Conservation (phyloP, 2,329 filamentous ascomycete genomes). For the Fusarium redolens region DNA sequence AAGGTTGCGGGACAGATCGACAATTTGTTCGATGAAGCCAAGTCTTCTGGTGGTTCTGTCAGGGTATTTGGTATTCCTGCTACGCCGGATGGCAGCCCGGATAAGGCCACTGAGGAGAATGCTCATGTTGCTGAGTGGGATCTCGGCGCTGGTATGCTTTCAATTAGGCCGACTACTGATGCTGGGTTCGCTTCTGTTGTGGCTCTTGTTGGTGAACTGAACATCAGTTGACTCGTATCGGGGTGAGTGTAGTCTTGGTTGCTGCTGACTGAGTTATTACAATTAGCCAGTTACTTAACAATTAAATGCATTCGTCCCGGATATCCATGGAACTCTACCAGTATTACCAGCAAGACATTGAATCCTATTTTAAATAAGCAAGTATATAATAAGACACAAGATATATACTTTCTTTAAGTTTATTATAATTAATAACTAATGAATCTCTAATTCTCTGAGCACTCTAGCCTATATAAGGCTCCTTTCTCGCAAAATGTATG, state of each 20-base stretch:
- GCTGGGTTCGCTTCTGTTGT: conserved; percentile 36
- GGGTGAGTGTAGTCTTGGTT: neutral
- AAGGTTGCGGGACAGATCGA: conserved; percentile 1
- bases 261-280: neutral
- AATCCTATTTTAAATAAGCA: neutral
- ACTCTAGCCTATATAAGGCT: neutral
- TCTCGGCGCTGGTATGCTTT: conserved; percentile 2
- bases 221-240: conserved; percentile 12
- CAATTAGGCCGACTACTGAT: conserved; percentile 20
- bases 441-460: too few relatives aligned
- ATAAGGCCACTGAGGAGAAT: conserved; percentile 29
- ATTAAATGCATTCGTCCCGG: neutral
- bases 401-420: neutral
- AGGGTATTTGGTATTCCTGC: conserved; percentile 33
- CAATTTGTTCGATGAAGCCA: conserved; percentile 20
- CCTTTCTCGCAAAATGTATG: neutral
- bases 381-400: neutral
- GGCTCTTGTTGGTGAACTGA: conserved; percentile 32
- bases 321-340: neutral
- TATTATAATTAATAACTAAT: too few relatives aligned
- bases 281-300: neutral
- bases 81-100: conserved; percentile 23
- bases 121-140: conserved; percentile 37
- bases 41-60: conserved; percentile 19
- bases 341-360: neutral